Conservation (phyloP, 495 filamentous ascomycete genomes). For the Aspergillus diversus region DNA sequence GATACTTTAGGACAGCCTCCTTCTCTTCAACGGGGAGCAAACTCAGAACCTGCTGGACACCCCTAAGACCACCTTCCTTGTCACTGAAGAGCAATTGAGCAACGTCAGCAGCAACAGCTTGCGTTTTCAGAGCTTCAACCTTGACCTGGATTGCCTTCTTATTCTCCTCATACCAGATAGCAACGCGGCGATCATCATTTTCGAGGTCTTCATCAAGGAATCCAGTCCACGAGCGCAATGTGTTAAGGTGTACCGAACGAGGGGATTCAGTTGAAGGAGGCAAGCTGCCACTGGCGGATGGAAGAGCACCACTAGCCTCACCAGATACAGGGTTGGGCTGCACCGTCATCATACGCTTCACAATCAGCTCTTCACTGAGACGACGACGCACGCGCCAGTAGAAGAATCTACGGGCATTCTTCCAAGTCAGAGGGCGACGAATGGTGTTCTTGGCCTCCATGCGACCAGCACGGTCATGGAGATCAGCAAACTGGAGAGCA, state of each 20-base stretch:
- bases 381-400: constrained; percentile 98
- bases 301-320: constrained; percentile 40
- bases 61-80: constrained; percentile 80
- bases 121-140: constrained; percentile 77
- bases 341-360: constrained; percentile 79
- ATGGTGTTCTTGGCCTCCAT: constrained; percentile 98
- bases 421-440: constrained; percentile 80
- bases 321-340: constrained; percentile 37
- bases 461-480: constrained; percentile 95
- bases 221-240: constrained; percentile 77
- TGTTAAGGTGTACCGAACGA: constrained; percentile 65
- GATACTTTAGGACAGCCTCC: constrained; percentile 79
- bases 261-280: constrained; percentile 41
- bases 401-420: constrained; percentile 94
- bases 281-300: constrained; percentile 28
- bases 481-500: constrained; percentile 90
- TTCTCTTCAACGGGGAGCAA: constrained; percentile 87
- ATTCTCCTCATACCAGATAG: constrained; percentile 98
- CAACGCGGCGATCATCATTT: constrained; percentile 77
- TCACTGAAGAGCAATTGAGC: constrained; percentile 73
- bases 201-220: constrained; percentile 68
- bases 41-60: constrained; percentile 79
- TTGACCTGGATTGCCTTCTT: constrained; percentile 75
- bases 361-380: constrained; percentile 93
- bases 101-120: constrained; percentile 78